These are phyloP conservation scores for Rutidosis leptorrhynchoides DNA, from an alignment of 129 eudicot genomes.

Conservation along the genomic window DNA sequence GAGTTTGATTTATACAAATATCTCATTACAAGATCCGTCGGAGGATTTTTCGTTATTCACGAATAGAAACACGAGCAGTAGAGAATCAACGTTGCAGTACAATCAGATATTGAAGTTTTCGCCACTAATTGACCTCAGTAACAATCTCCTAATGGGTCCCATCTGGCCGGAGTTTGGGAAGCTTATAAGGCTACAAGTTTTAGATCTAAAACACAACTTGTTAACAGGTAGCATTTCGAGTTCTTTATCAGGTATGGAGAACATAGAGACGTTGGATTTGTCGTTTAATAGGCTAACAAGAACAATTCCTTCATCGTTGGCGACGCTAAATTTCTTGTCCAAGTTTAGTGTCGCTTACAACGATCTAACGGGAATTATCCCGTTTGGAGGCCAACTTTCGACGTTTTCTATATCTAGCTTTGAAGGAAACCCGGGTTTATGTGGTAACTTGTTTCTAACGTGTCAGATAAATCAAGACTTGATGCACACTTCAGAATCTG, in stretches of 20 bases:
- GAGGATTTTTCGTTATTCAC: constrained; percentile 42
- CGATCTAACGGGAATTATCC: constrained; percentile 38
- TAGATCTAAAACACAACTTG: constrained; percentile 46
- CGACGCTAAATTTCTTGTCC: constrained; percentile 32
- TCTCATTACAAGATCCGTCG: constrained; percentile 35
- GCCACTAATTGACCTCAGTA: constrained; percentile 44
- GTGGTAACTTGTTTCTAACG: background rate
- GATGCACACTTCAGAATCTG: background rate
- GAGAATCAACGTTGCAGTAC: constrained; percentile 30
- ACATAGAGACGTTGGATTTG: constrained; percentile 50
- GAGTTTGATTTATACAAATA: constrained; percentile 32
- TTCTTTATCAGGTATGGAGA: constrained; percentile 43
- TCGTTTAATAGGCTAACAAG: constrained; percentile 46
- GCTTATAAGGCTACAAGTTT: constrained; percentile 29
- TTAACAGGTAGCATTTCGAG: constrained; percentile 49
- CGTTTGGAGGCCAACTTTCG: constrained; percentile 39
- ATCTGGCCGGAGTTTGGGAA: constrained; percentile 49
- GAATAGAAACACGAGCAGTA: constrained; percentile 25
- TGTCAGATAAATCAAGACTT: constrained; percentile 18
- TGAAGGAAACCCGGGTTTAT: constrained; percentile 42
- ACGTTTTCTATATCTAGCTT: constrained; percentile 50
- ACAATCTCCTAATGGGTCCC: constrained; percentile 43
- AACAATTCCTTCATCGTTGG: constrained; percentile 44
- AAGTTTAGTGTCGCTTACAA: constrained; percentile 17
- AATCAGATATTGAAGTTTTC: constrained; percentile 45